Evolutionary conservation across 2,329 filamentous ascomycete species (phyloP).

Genomic region (Diaporthe capsici): DNA sequence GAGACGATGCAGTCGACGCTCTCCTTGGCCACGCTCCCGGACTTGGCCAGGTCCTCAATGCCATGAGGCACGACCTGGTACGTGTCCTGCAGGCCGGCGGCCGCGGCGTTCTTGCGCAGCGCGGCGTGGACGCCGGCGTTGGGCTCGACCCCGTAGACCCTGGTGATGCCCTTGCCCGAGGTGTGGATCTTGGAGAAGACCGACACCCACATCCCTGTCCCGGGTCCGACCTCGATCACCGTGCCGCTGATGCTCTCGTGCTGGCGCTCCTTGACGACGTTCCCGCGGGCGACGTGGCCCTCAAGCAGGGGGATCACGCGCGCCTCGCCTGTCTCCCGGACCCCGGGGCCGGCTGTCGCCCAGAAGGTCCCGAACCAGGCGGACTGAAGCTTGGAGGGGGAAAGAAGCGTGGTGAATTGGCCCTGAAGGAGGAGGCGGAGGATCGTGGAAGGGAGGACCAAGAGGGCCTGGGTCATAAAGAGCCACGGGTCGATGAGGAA

Average conservation of each 20-base stretch:
- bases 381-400: conserved; percentile 57
- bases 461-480: conserved; percentile 64
- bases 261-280: conserved; percentile 25
- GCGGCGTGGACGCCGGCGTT: conserved; percentile 66
- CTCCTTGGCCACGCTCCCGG: conserved; percentile 62
- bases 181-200: conserved; percentile 56
- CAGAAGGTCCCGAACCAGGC: conserved; percentile 76
- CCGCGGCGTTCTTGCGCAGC: conserved; percentile 62
- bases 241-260: conserved; percentile 58
- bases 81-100: conserved; percentile 66
- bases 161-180: conserved; percentile 51
- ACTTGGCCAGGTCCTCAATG: conserved; percentile 67
- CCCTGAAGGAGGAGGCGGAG: conserved; percentile 63
- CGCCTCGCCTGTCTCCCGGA: conserved; percentile 57
- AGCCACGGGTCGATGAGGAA: conserved; percentile 63
- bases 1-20: conserved; percentile 73
- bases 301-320: conserved; percentile 69
- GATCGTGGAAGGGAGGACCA: conserved; percentile 60
- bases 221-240: conserved; percentile 75
- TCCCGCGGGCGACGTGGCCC: conserved; percentile 59
- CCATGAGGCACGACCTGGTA: conserved; percentile 76
- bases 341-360: conserved; percentile 65
- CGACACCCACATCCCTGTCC: conserved; percentile 72
- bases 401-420: conserved; percentile 62
- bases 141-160: conserved; percentile 76